These are phyloP conservation scores for Pyrenochaeta sp. DNA, from an alignment of 2,329 filamentous ascomycete genomes.

Conservation along the genomic window DNA sequence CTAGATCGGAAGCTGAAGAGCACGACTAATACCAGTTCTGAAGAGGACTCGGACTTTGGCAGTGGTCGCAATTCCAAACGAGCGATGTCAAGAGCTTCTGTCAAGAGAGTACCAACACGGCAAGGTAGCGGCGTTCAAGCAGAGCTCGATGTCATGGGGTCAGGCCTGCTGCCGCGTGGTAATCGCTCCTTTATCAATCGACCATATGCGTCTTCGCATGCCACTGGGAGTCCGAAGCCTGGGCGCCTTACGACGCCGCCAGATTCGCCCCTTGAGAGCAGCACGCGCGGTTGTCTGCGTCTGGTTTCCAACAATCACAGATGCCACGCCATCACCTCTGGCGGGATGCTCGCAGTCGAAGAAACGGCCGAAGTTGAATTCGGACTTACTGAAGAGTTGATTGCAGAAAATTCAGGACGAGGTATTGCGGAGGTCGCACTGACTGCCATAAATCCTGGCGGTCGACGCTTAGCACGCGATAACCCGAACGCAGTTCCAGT, in stretches of 20 bases:
- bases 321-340: conserved; percentile 68
- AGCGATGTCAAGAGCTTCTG: conserved; percentile 51
- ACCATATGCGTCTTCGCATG: conserved; percentile 49
- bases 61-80: conserved; percentile 50
- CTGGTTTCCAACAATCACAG: conserved; percentile 63
- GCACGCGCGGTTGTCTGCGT: conserved; percentile 53
- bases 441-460: conserved; percentile 67
- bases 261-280: conserved; percentile 47
- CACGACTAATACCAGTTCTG: conserved; percentile 43
- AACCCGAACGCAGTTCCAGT: conserved; percentile 61
- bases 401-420: conserved; percentile 89
- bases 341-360: conserved; percentile 92
- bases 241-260: conserved; percentile 46
- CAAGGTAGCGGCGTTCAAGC: conserved; percentile 53
- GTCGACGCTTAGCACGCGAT: conserved; percentile 63
- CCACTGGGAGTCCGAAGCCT: conserved; percentile 46
- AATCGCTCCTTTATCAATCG: conserved; percentile 44
- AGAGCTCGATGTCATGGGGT: conserved; percentile 44
- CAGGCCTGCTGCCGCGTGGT: conserved; percentile 39
- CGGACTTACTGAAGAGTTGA: conserved; percentile 85
- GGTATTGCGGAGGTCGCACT: conserved; percentile 87
- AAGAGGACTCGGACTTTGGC: conserved; percentile 50
- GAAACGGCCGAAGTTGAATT: conserved; percentile 89
- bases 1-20: conserved; percentile 65
- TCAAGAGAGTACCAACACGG: conserved; percentile 48